Evolutionary conservation across 352 stramenopile genomes (phyloP).

Genomic region (Pythium aphanidermatum): DNA sequence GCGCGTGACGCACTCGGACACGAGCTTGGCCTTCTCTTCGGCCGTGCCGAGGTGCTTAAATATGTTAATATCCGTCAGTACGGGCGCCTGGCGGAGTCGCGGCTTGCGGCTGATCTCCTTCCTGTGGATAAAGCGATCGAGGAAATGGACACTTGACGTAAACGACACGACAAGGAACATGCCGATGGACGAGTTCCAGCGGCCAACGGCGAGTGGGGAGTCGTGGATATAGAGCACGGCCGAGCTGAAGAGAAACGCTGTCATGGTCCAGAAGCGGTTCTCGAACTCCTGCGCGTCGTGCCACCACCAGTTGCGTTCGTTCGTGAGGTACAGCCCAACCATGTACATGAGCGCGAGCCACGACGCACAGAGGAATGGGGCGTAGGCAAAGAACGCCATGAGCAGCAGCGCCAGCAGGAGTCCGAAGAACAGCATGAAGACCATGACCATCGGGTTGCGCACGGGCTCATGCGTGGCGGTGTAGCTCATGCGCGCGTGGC

Average conservation of each 20-base stretch:
- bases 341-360: constrained; percentile 81
- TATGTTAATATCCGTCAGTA: constrained; percentile 51
- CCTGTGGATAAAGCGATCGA: constrained; percentile 77
- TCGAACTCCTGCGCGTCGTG: constrained; percentile 93
- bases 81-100: constrained; percentile 35
- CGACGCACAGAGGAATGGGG: constrained; percentile 69
- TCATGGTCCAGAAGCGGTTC: constrained; percentile 97
- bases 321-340: constrained; percentile 74
- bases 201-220: constrained; percentile 82
- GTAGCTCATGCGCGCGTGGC: constrained; percentile 8
- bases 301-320: constrained; percentile 80
- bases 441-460: constrained; percentile 60
- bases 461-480: constrained; percentile 19
- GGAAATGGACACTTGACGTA: constrained; percentile 72
- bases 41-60: constrained; percentile 80
- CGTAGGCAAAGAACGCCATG: constrained; percentile 80
- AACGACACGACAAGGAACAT: constrained; percentile 76
- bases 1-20: constrained; percentile 60
- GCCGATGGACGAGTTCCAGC: constrained; percentile 64
- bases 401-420: constrained; percentile 58
- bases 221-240: constrained; percentile 94
- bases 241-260: constrained; percentile 89
- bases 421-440: constrained; percentile 59
- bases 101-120: constrained; percentile 63
- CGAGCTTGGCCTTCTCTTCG: constrained; percentile 69